These are phyloP conservation scores for Puccinia polysora DNA, from an alignment of 1,284 basidiomycete genomes.

Conservation along the genomic window DNA sequence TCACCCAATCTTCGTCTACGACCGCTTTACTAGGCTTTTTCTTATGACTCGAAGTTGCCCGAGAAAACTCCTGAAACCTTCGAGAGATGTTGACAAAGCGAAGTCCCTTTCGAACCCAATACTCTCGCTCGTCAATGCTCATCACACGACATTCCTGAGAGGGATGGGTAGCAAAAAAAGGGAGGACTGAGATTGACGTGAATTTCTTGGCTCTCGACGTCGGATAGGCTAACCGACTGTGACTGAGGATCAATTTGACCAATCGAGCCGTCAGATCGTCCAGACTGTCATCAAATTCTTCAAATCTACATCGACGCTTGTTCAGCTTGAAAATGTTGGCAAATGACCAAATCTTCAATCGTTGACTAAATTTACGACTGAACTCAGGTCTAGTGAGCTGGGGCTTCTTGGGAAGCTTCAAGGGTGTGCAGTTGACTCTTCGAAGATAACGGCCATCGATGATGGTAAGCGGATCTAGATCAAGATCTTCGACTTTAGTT, in stretches of 20 bases:
- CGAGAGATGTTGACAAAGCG: conserved; percentile 9
- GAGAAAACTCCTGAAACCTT: not conserved
- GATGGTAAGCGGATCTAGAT: conserved; percentile 31
- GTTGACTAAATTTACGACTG: conserved; percentile 6
- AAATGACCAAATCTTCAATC: conserved; percentile 36
- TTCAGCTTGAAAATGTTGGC: conserved; percentile 35
- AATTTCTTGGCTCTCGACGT: not conserved
- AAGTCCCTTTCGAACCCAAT: conserved; percentile 23
- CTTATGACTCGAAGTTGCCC: not conserved
- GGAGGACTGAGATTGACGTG: conserved; percentile 18
- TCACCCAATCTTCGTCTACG: conserved; percentile 32
- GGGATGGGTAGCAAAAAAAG: conserved; percentile 17
- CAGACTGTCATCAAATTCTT: conserved; percentile 5
- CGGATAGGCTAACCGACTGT: conserved; percentile 20
- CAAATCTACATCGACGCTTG: conserved; percentile 17
- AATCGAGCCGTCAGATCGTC: conserved; percentile 8
- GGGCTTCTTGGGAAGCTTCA: conserved; percentile 27
- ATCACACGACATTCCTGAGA: conserved; percentile 14
- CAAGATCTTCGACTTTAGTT: conserved; percentile 43
- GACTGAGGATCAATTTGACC: conserved; percentile 12
- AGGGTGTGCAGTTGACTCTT: not conserved
- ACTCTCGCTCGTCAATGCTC: conserved; percentile 28
- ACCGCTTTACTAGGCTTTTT: not conserved
- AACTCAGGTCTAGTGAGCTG: not conserved
- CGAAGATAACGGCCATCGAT: conserved; percentile 37